These are phyloP conservation scores for Nicotiana attenuata DNA, from an alignment of 257 asterid species.

Conservation along the genomic window DNA sequence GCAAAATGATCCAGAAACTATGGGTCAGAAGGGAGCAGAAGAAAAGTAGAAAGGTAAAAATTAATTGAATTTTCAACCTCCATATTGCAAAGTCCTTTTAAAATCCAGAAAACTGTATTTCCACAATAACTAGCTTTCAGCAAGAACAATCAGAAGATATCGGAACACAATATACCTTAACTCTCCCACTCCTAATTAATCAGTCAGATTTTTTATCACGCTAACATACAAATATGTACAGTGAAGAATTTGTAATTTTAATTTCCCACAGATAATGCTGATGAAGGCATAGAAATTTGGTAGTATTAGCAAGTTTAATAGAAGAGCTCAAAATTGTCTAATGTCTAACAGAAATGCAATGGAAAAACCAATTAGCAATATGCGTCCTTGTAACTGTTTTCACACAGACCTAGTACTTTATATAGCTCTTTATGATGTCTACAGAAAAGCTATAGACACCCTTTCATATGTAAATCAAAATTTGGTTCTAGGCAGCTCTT, in stretches of 20 bases:
- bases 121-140: background rate
- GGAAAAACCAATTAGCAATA: background rate
- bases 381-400: background rate
- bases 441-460: too few relatives aligned
- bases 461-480: too few relatives aligned
- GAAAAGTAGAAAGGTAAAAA: background rate
- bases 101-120: background rate
- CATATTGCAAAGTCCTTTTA: background rate
- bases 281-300: background rate
- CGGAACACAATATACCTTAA: background rate
- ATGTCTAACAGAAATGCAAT: background rate
- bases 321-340: background rate
- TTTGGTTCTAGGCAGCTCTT: too few relatives aligned
- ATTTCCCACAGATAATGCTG: background rate
- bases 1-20: conserved; percentile 20
- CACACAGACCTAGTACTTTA: background rate
- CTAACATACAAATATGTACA: background rate
- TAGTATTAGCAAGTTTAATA: background rate
- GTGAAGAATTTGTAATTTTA: background rate
- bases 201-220: background rate
- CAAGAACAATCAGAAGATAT: background rate
- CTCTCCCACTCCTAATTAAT: background rate
- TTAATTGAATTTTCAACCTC: background rate
- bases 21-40: background rate
- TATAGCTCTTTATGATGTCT: background rate